Conservation (phyloP, 768 basidiomycete genomes). For the Suillus spraguei region DNA sequence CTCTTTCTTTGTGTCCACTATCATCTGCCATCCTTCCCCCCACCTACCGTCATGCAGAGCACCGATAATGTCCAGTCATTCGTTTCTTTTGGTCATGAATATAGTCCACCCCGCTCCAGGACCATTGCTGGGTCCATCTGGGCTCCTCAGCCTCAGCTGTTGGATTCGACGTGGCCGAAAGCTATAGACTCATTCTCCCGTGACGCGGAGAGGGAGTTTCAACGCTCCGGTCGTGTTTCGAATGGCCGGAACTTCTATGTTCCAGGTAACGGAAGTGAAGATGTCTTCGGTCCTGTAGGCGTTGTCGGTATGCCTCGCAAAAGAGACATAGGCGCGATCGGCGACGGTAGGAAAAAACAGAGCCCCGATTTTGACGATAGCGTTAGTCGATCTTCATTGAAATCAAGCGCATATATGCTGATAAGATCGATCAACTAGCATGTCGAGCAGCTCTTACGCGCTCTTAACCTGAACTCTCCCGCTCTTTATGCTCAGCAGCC, state of each 20-base stretch:
- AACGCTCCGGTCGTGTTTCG: constrained; percentile 30
- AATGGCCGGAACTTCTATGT: constrained; percentile 23
- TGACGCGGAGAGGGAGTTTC: constrained; percentile 44
- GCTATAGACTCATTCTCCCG: constrained; percentile 64
- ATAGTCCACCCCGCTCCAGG: constrained; percentile 42
- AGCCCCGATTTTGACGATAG: constrained; percentile 58
- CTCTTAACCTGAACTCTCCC: constrained; percentile 80
- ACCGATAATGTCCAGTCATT: constrained; percentile 28
- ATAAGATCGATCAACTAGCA: constrained; percentile 46
- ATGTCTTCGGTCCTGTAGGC: constrained; percentile 65
- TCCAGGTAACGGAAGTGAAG: constrained; percentile 46
- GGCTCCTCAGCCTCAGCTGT: constrained; percentile 79
- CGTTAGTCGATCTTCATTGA: constrained; percentile 27
- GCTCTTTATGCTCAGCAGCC: constrained; percentile 51
- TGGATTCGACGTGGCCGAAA: constrained; percentile 68
- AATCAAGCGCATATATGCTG: constrained; percentile 34
- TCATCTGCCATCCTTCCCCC: constrained; percentile 36
- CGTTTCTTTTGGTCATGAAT: constrained; percentile 39
- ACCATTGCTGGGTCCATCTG: constrained; percentile 66
- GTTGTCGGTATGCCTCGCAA: constrained; percentile 41
- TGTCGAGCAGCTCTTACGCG: constrained; percentile 79
- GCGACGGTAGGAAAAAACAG: constrained; percentile 73
- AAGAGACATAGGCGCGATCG: constrained; percentile 68
- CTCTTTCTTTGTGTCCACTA: constrained; percentile 45
- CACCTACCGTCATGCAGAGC: constrained; percentile 31